Evolutionary conservation across 768 basidiomycete genomes (phyloP).

Genomic region (Paxillus involutus): DNA sequence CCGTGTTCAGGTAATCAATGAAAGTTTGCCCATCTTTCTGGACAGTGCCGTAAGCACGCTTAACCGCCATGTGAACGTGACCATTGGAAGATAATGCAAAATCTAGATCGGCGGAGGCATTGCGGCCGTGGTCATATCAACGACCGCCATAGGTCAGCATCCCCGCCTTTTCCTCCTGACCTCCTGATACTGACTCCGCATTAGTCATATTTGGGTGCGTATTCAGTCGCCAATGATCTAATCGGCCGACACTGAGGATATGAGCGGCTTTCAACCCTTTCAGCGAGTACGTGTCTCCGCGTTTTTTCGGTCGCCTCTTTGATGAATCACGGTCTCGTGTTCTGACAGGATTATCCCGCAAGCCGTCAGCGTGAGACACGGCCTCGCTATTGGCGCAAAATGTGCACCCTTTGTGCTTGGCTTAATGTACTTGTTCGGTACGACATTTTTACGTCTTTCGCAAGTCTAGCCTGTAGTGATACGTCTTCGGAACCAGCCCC

Average conservation of each 20-base stretch:
- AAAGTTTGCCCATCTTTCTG: slow-evolving; percentile 80
- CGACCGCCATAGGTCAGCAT: slow-evolving; percentile 50
- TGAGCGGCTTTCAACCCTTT: slow-evolving; percentile 2
- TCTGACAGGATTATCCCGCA: slow-evolving; percentile 60
- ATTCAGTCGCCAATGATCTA: not conserved
- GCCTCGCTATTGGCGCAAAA: slow-evolving; percentile 75
- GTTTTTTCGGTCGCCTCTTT: not conserved
- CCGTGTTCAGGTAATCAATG: slow-evolving; percentile 66
- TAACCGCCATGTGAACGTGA: not conserved
- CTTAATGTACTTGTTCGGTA: slow-evolving; percentile 66
- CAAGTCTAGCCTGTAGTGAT: not conserved
- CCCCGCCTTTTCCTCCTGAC: not conserved
- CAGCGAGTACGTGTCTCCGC: slow-evolving; percentile 37
- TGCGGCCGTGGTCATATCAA: slow-evolving; percentile 77
- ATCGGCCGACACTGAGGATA: not conserved
- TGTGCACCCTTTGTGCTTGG: slow-evolving; percentile 74
- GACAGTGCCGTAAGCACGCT: slow-evolving; percentile 55
- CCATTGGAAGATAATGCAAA: not conserved
- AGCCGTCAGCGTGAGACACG: slow-evolving; percentile 76
- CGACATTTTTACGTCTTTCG: slow-evolving; percentile 5
- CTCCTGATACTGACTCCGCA: not conserved
- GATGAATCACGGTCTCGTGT: not conserved
- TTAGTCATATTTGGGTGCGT: slow-evolving; percentile 81
- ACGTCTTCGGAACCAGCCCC: slow-evolving; percentile 46
- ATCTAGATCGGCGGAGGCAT: slow-evolving; percentile 64